Percentiles rank a stretch among this genome's conserved stretches.
phyloP scores from a whole-genome alignment of 768 basidiomycete species.

The Leccinellum luteum region DNA sequence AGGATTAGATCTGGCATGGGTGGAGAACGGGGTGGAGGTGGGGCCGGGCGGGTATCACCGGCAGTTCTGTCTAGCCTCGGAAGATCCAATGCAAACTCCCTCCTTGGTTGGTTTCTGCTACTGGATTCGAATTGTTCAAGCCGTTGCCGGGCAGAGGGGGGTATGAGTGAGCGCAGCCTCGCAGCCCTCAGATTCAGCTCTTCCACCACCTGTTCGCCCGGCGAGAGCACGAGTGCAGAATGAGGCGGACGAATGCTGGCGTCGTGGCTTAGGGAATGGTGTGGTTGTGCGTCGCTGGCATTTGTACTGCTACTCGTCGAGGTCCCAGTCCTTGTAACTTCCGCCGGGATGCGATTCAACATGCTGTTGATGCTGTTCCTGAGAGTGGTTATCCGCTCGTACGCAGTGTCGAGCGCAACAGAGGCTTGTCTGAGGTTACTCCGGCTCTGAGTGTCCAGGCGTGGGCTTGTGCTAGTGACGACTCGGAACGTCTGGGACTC shows the following conservation, averaged over 20 bases:
- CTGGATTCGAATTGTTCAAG: constrained; percentile 32
- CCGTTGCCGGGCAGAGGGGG: constrained; percentile 31
- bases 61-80: constrained; percentile 13
- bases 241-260: constrained; percentile 28
- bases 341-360: constrained; percentile 39
- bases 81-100: constrained; percentile 21
- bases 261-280: constrained; percentile 16
- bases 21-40: constrained; percentile 26
- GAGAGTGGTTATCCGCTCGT: constrained; percentile 52
- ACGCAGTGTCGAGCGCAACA: constrained; percentile 52
- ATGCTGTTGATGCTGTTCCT: constrained; percentile 49
- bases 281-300: constrained; percentile 8
- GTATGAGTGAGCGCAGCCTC: constrained; percentile 29
- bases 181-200: constrained; percentile 29
- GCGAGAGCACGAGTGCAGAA: constrained; percentile 30
- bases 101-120: constrained; percentile 6
- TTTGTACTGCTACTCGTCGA: constrained; percentile 2
- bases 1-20: constrained; percentile 30
- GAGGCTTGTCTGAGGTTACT: constrained; percentile 49
- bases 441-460: constrained; percentile 28
- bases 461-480: constrained; percentile 8
- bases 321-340: constrained; percentile 13
- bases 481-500: constrained; percentile 2
- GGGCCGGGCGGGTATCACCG: constrained; percentile 13
- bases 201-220: constrained; percentile 21